Evolutionary conservation across 2,329 filamentous ascomycete genomes (phyloP).

Genomic region (Fusarium phyllophilum): DNA sequence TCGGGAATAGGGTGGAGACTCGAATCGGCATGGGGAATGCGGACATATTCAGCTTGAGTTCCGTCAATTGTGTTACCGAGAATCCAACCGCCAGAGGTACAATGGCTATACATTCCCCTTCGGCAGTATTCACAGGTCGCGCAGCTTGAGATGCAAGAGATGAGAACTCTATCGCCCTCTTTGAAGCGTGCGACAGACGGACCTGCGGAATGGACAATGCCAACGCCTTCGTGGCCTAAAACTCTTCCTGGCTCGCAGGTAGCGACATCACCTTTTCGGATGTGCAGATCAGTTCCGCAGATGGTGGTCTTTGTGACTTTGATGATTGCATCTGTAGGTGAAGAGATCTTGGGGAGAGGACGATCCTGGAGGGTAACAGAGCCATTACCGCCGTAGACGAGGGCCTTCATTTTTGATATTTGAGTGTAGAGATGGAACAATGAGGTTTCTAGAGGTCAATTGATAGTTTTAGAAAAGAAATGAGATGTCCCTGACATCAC

Average conservation of each 20-base stretch:
- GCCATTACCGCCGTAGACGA: conserved; percentile 53
- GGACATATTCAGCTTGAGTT: conserved; percentile 67
- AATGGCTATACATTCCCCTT: conserved; percentile 62
- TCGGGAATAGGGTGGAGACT: conserved; percentile 58
- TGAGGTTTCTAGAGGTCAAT: not conserved
- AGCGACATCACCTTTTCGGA: conserved; percentile 63
- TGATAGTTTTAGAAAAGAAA: not conserved
- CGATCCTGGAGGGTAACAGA: conserved; percentile 53
- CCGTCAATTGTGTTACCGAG: conserved; percentile 64
- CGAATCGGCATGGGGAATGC: conserved; percentile 61
- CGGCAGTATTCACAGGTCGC: conserved; percentile 62
- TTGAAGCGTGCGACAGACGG: conserved; percentile 57
- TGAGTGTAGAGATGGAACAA: accelerated
- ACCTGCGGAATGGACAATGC: conserved; percentile 58
- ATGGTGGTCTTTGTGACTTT: conserved; percentile 60
- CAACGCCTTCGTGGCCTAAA: conserved; percentile 65
- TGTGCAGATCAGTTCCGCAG: conserved; percentile 67
- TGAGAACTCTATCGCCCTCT: conserved; percentile 62
- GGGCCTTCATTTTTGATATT: conserved; percentile 55
- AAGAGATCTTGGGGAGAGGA: conserved; percentile 53
- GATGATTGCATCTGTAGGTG: conserved; percentile 60
- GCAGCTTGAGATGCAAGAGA: conserved; percentile 62
- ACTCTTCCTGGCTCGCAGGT: conserved; percentile 57
- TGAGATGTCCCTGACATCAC: not conserved
- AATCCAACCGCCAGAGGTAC: conserved; percentile 64